These are phyloP conservation scores for Coemansia umbellata DNA, from an alignment of 192 early-diverging fungal genomes.

Conservation along the genomic window DNA sequence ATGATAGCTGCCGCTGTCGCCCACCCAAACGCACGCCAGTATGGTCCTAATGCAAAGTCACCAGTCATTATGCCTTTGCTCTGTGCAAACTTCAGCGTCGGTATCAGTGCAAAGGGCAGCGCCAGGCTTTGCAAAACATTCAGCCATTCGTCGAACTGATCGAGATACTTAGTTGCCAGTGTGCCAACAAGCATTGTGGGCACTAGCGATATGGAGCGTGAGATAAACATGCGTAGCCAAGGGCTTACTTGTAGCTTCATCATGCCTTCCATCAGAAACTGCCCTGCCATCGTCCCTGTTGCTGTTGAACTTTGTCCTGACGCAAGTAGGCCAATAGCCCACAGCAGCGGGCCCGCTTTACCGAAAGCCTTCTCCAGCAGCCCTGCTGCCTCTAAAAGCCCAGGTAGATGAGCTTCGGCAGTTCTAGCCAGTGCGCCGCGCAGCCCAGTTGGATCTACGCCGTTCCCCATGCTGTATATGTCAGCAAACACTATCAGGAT, in stretches of 20 bases:
- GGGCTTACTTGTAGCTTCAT: slow-evolving; percentile 57
- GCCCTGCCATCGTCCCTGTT: slow-evolving; percentile 88
- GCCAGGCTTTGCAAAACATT: slow-evolving; percentile 69
- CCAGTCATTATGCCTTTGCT: slow-evolving; percentile 51
- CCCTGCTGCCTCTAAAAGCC: slow-evolving; percentile 61
- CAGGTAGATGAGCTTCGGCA: slow-evolving; percentile 49
- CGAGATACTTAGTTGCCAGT: slow-evolving; percentile 55
- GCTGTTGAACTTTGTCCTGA: slow-evolving; percentile 84
- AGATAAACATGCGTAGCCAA: slow-evolving; percentile 61
- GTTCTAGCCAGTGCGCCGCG: not conserved
- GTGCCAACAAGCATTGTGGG: slow-evolving; percentile 64
- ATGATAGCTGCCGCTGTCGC: slow-evolving; percentile 50
- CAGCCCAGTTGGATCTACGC: not conserved
- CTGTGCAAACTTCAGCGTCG: slow-evolving; percentile 59
- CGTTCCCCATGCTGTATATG: slow-evolving; percentile 25
- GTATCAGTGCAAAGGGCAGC: slow-evolving; percentile 61
- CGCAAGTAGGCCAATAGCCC: slow-evolving; percentile 76
- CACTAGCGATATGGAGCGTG: slow-evolving; percentile 59
- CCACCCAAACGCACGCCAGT: slow-evolving; percentile 47
- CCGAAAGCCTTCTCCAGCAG: slow-evolving; percentile 60
- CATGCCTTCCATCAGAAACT: slow-evolving; percentile 87
- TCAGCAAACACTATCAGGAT: slow-evolving; percentile 66
- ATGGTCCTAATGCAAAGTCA: slow-evolving; percentile 30
- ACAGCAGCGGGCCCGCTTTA: slow-evolving; percentile 58
- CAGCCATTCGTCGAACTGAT: slow-evolving; percentile 63